These are phyloP conservation scores for Zelonia costaricensis DNA, from an alignment of 208 protist species.

Conservation along the genomic window DNA sequence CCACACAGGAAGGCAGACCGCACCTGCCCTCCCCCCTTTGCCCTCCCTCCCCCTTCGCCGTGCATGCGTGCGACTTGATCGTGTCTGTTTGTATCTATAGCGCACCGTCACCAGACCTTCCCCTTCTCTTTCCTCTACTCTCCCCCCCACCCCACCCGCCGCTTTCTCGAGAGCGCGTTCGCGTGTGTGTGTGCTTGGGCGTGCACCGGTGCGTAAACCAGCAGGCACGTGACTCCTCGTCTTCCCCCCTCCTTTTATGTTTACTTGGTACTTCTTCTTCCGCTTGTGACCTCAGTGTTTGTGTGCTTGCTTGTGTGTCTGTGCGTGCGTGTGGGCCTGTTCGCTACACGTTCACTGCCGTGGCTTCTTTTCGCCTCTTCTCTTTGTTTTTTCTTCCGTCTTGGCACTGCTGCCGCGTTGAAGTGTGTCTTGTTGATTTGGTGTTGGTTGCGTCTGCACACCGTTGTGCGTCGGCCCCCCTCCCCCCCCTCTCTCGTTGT, in stretches of 20 bases:
- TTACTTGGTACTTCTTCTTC: too few species aligned
- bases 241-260: neutral
- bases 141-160: neutral
- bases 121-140: neutral
- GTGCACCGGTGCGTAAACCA: too few species aligned
- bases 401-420: neutral
- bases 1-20: too few species aligned
- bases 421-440: too few species aligned
- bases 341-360: too few species aligned
- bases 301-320: too few species aligned
- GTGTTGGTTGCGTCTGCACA: too few species aligned
- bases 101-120: neutral
- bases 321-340: too few species aligned
- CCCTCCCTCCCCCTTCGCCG: neutral
- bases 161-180: neutral
- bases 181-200: conserved; percentile 1
- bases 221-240: neutral
- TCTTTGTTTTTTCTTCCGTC: conserved; percentile 3
- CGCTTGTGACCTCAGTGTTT: too few species aligned
- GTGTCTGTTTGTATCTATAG: neutral
- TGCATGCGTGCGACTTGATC: neutral
- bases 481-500: too few species aligned
- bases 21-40: too few species aligned
- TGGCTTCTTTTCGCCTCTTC: neutral
- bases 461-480: too few species aligned